A percentile compares a stretch with the other conserved stretches of the same genome.
Conservation (phyloP, 768 basidiomycete species). For the Lentinula edodes region DNA sequence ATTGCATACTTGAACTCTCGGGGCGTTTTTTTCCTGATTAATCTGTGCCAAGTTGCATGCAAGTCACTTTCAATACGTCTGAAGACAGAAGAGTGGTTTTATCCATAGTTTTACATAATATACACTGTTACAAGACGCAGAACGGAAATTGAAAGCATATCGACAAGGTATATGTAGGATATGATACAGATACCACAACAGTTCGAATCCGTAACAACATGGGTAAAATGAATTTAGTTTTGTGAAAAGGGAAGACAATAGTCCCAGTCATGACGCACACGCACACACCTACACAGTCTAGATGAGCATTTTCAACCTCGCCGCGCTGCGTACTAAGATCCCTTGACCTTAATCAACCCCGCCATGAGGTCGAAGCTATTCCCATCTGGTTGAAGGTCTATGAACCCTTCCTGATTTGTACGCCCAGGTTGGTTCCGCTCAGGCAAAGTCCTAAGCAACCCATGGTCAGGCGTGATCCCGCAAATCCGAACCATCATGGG, state of each 20-base stretch:
- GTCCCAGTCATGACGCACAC: too few species aligned
- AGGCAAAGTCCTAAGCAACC: constrained; percentile 77
- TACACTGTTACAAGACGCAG: too few species aligned
- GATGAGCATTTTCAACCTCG: background rate
- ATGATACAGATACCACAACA: background rate
- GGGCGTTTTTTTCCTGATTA: too few species aligned
- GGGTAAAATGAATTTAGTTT: too few species aligned
- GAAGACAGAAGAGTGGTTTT: too few species aligned
- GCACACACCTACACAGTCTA: background rate
- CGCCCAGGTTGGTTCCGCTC: constrained; percentile 24
- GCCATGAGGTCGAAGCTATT: constrained; percentile 96
- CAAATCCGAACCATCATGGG: constrained; percentile 67
- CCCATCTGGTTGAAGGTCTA: constrained; percentile 94
- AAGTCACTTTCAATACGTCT: too few species aligned
- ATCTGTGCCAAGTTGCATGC: too few species aligned
- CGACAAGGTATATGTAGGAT: background rate
- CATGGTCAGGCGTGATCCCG: constrained; percentile 85
- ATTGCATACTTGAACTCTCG: too few species aligned
- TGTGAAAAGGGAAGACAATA: too few species aligned
- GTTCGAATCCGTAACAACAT: background rate
- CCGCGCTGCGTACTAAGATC: background rate
- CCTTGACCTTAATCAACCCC: constrained; percentile 66
- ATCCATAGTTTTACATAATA: too few species aligned
- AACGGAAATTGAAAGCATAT: background rate
- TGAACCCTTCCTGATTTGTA: constrained; percentile 37